phyloP scores from a whole-genome alignment of 352 stramenopile genomes.

The Halophytophthora batemanensis region DNA sequence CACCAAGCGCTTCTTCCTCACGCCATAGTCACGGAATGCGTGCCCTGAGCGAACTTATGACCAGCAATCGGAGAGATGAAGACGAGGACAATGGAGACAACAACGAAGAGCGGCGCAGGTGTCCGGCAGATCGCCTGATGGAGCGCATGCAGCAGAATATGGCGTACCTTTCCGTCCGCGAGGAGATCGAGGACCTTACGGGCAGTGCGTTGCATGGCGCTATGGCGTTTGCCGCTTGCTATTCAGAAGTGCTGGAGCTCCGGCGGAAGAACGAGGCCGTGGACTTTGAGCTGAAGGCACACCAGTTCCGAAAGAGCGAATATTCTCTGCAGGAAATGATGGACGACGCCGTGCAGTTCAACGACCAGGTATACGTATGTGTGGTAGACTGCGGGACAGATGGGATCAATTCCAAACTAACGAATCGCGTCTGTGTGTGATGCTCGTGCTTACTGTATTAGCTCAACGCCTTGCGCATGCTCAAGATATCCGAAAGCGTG shows the following conservation, averaged over 20 bases:
- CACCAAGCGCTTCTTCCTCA: not conserved
- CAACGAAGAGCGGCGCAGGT: constrained; percentile 11
- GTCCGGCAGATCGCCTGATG: constrained; percentile 19
- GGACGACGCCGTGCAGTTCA: constrained; percentile 32
- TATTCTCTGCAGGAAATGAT: constrained; percentile 49
- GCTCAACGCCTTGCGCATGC: constrained; percentile 17
- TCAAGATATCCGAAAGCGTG: constrained; percentile 20
- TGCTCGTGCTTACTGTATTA: no score
- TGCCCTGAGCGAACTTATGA: not conserved
- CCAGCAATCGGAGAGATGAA: not conserved
- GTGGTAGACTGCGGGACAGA: no score
- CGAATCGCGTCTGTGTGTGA: no score
- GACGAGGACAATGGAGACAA: not conserved
- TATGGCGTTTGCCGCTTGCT: constrained; percentile 27
- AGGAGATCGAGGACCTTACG: constrained; percentile 42
- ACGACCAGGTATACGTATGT: constrained; percentile 27
- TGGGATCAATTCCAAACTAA: no score
- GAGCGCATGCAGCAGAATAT: constrained; percentile 34
- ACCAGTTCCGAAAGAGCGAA: constrained; percentile 34
- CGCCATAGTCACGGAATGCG: not conserved
- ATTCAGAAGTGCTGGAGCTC: constrained; percentile 26
- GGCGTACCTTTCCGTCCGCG: constrained; percentile 27
- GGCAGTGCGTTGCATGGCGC: constrained; percentile 22
- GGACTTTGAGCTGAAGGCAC: constrained; percentile 43
- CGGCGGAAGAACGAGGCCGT: constrained; percentile 43